phyloP scores from a whole-genome alignment of 169 alveolate species.

The Miamiensis avidus region DNA sequence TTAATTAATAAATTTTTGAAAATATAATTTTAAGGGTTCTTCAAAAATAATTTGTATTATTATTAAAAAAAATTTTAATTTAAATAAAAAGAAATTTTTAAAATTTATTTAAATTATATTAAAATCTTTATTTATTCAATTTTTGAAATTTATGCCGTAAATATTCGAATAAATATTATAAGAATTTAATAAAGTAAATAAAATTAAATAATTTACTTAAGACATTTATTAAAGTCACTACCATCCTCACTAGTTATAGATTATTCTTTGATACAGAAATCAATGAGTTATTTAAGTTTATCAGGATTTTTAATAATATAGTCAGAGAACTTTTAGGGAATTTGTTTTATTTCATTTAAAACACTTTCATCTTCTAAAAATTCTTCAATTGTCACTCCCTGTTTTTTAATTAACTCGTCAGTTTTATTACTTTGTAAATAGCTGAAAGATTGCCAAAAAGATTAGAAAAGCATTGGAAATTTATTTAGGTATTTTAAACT shows the following conservation, averaged over 20 bases:
- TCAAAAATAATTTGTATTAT: too few species aligned
- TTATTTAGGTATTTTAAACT: neutral
- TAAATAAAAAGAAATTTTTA: too few species aligned
- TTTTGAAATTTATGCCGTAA: too few species aligned
- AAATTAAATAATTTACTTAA: neutral
- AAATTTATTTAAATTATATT: too few species aligned
- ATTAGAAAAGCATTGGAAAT: neutral
- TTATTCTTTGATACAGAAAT: neutral
- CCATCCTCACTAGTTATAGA: neutral
- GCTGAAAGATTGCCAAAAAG: neutral
- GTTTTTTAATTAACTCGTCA: neutral
- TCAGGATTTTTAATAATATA: neutral
- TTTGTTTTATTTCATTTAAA: neutral
- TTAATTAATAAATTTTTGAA: too few species aligned
- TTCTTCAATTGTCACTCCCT: neutral
- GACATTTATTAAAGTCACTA: neutral
- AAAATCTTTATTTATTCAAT: too few species aligned
- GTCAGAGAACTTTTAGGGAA: neutral
- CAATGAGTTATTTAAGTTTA: neutral
- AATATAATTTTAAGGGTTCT: too few species aligned
- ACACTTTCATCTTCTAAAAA: neutral
- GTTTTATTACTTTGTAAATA: too few species aligned
- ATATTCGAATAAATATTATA: too few species aligned
- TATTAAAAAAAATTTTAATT: too few species aligned
- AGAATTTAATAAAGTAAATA: too few species aligned